Percentiles rank a stretch among this genome's conserved stretches.
Evolutionary conservation across 1,139 yeast genomes (phyloP).

Genomic region (Nakaseomyces glabratus): DNA sequence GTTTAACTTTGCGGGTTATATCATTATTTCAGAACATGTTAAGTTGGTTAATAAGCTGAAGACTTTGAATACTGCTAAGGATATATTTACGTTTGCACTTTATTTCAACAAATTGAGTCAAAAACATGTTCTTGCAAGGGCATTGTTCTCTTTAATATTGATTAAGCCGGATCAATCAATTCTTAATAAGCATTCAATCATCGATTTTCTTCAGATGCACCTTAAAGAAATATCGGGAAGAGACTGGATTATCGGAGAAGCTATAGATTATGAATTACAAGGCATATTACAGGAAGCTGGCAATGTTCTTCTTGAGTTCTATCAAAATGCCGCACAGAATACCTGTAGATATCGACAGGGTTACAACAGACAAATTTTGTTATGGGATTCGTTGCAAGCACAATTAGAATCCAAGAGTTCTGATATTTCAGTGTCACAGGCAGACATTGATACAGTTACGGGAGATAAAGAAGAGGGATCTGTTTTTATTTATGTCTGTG

Average conservation of each 20-base stretch:
- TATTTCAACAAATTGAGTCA: conserved; percentile 30
- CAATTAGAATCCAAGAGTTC: conserved; percentile 47
- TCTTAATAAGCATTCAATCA: conserved; percentile 32
- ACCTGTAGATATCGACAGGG: conserved; percentile 77
- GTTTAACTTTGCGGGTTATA: conserved; percentile 24
- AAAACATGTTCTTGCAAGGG: conserved; percentile 49
- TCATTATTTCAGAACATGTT: conserved; percentile 28
- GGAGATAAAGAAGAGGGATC: conserved; percentile 19
- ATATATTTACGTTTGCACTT: conserved; percentile 27
- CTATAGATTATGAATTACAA: background rate
- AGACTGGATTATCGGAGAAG: background rate
- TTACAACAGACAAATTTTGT: conserved; percentile 43
- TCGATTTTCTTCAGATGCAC: conserved; percentile 29
- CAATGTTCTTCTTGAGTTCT: conserved; percentile 43
- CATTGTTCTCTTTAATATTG: conserved; percentile 51
- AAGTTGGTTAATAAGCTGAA: conserved; percentile 34
- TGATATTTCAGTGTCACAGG: conserved; percentile 31
- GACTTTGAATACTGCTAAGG: conserved; percentile 30
- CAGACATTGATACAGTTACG: conserved; percentile 22
- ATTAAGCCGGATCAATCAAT: conserved; percentile 53
- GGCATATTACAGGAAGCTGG: conserved; percentile 17
- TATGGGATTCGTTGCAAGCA: conserved; percentile 80
- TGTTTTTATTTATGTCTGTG: conserved; percentile 43
- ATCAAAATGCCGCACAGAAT: conserved; percentile 58
- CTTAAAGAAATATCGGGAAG: conserved; percentile 26